Conservation (phyloP, 2,329 filamentous ascomycete species). For the Colletotrichum salicis region DNA sequence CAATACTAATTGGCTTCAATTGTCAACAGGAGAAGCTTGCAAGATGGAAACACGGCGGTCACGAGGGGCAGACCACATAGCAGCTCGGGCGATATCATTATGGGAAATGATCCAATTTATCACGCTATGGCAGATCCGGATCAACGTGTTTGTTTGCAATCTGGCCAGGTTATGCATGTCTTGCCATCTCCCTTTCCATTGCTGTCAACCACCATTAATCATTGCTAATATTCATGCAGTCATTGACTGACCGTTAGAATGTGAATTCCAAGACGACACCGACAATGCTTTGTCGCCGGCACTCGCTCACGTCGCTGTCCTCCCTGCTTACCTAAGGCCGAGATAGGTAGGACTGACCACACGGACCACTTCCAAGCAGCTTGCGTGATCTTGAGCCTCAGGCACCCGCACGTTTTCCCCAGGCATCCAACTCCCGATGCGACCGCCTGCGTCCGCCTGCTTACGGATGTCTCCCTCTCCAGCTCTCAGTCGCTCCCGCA, state of each 20-base stretch:
- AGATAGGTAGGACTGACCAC: too few relatives aligned
- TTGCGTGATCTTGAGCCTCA: background rate
- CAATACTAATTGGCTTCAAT: background rate
- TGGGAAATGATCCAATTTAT: slow-evolving; percentile 31
- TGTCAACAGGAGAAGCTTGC: slow-evolving; percentile 5
- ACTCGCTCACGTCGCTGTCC: background rate
- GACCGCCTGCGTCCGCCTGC: background rate
- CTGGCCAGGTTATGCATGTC: slow-evolving; percentile 26
- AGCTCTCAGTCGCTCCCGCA: background rate
- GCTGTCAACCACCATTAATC: background rate
- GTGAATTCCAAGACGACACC: background rate
- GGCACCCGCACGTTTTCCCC: background rate
- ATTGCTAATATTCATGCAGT: background rate
- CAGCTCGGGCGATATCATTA: background rate
- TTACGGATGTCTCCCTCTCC: background rate
- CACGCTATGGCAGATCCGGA: slow-evolving; percentile 20
- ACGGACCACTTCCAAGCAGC: too few relatives aligned
- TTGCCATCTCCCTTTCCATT: background rate
- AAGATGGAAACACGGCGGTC: background rate
- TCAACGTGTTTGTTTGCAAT: slow-evolving; percentile 29
- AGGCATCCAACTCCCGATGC: background rate
- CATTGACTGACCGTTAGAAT: background rate
- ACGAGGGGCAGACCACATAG: background rate
- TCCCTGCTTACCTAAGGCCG: background rate
- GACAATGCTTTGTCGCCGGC: background rate